Percentiles rank a stretch among this genome's conserved stretches.
These are phyloP conservation scores for Yarrowia bubula DNA, from an alignment of 805 yeast genomes.

Conservation along the genomic window DNA sequence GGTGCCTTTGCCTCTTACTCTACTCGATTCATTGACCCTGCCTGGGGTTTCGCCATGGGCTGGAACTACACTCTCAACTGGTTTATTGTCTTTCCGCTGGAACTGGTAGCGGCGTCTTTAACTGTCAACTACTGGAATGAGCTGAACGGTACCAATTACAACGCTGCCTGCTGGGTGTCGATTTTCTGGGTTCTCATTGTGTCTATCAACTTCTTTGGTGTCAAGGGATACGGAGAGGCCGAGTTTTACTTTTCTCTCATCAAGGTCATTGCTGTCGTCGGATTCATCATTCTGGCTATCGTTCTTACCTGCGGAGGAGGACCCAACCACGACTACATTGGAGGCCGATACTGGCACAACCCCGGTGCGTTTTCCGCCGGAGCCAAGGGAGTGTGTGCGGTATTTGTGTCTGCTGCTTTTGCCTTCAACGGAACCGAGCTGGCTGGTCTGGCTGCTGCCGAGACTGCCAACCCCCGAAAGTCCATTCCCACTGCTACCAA, in stretches of 20 bases:
- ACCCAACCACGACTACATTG: slow-evolving; percentile 53
- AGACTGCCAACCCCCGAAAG: slow-evolving; percentile 61
- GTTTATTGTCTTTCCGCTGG: slow-evolving; percentile 64
- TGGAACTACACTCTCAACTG: slow-evolving; percentile 69
- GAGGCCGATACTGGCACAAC: slow-evolving; percentile 56
- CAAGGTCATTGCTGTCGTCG: slow-evolving; percentile 59
- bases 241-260: slow-evolving; percentile 59
- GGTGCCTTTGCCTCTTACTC: slow-evolving; percentile 63
- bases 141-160: slow-evolving; percentile 58
- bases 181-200: slow-evolving; percentile 54
- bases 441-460: slow-evolving; percentile 69
- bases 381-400: slow-evolving; percentile 67
- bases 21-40: slow-evolving; percentile 61
- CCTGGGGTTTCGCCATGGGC: slow-evolving; percentile 69
- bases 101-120: slow-evolving; percentile 61
- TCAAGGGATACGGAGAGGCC: slow-evolving; percentile 66
- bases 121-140: slow-evolving; percentile 59
- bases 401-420: slow-evolving; percentile 69
- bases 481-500: slow-evolving; percentile 68
- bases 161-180: slow-evolving; percentile 57
- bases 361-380: slow-evolving; percentile 71
- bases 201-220: slow-evolving; percentile 55
- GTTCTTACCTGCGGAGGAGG: slow-evolving; percentile 54
- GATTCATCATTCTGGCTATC: slow-evolving; percentile 61
- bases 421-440: slow-evolving; percentile 71